These are phyloP conservation scores for Aspergillus tamarii DNA, from an alignment of 2,329 filamentous ascomycete genomes.

Conservation along the genomic window DNA sequence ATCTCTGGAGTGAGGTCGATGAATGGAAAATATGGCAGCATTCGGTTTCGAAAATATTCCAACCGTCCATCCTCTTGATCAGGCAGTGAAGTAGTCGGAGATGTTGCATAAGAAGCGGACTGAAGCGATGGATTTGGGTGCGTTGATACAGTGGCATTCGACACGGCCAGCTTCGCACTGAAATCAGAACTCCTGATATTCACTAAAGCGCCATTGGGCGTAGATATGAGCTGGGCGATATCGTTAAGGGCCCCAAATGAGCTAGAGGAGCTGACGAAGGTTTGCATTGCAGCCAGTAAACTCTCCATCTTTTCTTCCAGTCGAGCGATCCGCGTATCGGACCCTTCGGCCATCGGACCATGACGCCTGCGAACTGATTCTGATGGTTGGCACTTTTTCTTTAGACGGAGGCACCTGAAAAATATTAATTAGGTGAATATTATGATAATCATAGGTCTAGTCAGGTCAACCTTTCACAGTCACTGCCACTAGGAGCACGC, in stretches of 20 bases:
- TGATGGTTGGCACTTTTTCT: constrained; percentile 39
- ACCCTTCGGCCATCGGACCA: constrained; percentile 28
- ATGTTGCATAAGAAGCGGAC: not conserved
- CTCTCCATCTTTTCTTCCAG: constrained; percentile 40
- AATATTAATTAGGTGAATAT: constrained; percentile 10
- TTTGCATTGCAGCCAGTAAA: constrained; percentile 36
- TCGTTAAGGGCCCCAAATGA: no score
- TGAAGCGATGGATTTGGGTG: constrained; percentile 3
- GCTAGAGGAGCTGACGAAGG: constrained; percentile 20
- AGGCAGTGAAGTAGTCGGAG: constrained; percentile 7
- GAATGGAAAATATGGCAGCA: constrained; percentile 43
- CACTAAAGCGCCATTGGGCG: constrained; percentile 1
- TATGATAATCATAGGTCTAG: not conserved
- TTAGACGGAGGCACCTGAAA: constrained; percentile 40
- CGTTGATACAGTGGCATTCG: constrained; percentile 10
- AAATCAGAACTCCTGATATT: constrained; percentile 5
- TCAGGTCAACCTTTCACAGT: constrained; percentile 31
- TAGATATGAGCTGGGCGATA: not conserved
- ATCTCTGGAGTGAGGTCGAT: constrained; percentile 32
- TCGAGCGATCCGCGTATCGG: constrained; percentile 37
- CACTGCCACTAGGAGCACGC: constrained; percentile 16
- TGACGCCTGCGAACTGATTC: constrained; percentile 38
- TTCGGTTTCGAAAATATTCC: constrained; percentile 34
- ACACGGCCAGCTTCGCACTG: not conserved
- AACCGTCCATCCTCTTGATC: constrained; percentile 26